Percentiles rank a stretch among this genome's conserved stretches.
Conservation (phyloP, 116 monocot species). For the Posidonia oceanica region DNA sequence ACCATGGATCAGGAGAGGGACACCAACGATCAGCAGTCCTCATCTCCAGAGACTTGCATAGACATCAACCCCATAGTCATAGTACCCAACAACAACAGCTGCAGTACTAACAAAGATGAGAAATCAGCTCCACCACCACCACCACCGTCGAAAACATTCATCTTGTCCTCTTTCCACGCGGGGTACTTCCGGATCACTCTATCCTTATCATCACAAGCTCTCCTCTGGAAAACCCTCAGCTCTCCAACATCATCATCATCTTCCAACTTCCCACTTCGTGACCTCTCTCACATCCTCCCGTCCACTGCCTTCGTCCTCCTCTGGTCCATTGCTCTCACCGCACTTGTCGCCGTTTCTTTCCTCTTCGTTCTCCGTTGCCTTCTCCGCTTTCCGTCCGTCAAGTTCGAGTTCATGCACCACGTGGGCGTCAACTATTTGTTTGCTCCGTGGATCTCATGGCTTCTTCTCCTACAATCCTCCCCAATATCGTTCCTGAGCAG, state of each 20-base stretch:
- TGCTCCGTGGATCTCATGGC: slow-evolving; percentile 46
- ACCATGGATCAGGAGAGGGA: not conserved
- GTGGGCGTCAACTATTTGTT: slow-evolving; percentile 71
- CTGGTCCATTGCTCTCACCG: slow-evolving; percentile 41
- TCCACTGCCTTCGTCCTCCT: slow-evolving; percentile 38
- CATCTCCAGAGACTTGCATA: not conserved
- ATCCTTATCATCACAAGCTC: slow-evolving; percentile 42
- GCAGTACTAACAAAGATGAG: not conserved
- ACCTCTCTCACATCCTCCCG: slow-evolving; percentile 13
- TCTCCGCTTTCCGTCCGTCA: slow-evolving; percentile 20
- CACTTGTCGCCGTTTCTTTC: slow-evolving; percentile 21
- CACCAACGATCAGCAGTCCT: not conserved
- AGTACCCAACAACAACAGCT: not conserved
- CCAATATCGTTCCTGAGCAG: slow-evolving; percentile 17
- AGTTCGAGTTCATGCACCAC: slow-evolving; percentile 43
- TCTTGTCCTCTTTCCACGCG: slow-evolving; percentile 48
- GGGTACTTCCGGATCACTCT: slow-evolving; percentile 76
- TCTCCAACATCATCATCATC: slow-evolving; percentile 6
- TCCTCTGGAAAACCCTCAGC: slow-evolving; percentile 56
- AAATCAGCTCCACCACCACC: not conserved
- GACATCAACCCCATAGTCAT: not conserved
- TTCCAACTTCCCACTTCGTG: slow-evolving; percentile 4
- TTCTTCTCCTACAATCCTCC: slow-evolving; percentile 46
- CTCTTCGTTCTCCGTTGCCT: slow-evolving; percentile 42
- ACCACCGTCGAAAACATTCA: not conserved